A percentile compares a stretch with the other conserved stretches of the same genome.
Conservation (phyloP, 257 asterid species). For the Plantago major region DNA sequence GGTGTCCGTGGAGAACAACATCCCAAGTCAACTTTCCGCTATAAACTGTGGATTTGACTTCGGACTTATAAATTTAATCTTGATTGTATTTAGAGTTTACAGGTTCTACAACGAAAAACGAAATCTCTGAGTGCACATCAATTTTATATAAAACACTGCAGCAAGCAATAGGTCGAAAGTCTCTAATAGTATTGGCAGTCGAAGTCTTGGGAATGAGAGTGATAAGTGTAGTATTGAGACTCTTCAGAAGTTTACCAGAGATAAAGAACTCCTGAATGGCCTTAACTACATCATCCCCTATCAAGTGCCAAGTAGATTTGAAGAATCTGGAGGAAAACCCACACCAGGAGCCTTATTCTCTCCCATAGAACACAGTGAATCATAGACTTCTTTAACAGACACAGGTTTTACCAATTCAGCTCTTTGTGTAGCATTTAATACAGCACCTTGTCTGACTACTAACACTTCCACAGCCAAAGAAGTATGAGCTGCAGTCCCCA, state of each 20-base stretch:
- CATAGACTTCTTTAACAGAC: no score
- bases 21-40: no score
- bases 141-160: no score
- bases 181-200: not conserved
- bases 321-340: not conserved
- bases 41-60: no score
- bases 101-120: no score
- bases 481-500: no score
- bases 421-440: not conserved
- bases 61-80: no score
- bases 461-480: not conserved
- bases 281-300: not conserved
- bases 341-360: not conserved
- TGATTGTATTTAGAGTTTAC: no score
- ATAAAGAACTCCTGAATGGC: not conserved
- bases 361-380: not conserved
- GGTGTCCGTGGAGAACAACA: no score
- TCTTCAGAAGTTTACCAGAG: not conserved
- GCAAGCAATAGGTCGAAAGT: no score
- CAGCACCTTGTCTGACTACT: not conserved
- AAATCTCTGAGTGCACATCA: no score
- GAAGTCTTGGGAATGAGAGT: not conserved
- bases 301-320: not conserved
- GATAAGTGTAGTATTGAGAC: not conserved
- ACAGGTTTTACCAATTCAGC: not conserved